A percentile compares a stretch with the other conserved stretches of the same genome.
Evolutionary conservation across 805 yeast genomes (phyloP).

Genomic region (Metschnikowia kofuensis): DNA sequence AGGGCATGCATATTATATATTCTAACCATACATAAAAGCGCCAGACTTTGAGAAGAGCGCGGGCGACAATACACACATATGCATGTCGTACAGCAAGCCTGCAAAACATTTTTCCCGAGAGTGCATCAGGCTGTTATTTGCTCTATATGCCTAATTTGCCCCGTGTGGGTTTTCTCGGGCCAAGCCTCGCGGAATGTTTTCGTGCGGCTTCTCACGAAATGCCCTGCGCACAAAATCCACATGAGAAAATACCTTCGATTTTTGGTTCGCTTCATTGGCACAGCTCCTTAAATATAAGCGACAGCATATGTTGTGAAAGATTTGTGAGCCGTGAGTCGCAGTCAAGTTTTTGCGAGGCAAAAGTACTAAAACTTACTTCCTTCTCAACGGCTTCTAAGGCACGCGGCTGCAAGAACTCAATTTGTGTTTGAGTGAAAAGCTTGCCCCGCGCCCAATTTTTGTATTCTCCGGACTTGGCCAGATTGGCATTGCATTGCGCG

Average conservation of each 20-base stretch:
- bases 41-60: slow-evolving; percentile 5
- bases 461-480: too few relatives aligned
- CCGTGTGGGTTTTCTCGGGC: not conserved
- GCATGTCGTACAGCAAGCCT: slow-evolving; percentile 9
- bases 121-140: not conserved
- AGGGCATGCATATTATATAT: slow-evolving; percentile 7
- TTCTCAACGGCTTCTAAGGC: too few relatives aligned
- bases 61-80: not conserved
- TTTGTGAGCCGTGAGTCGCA: not conserved
- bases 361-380: too few relatives aligned
- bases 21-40: slow-evolving; percentile 10
- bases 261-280: not conserved
- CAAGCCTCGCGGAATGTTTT: not conserved
- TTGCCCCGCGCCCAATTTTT: too few relatives aligned
- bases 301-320: not conserved
- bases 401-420: too few relatives aligned
- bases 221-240: not conserved
- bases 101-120: not conserved
- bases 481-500: too few relatives aligned
- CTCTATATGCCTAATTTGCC: not conserved
- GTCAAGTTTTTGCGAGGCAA: too few relatives aligned
- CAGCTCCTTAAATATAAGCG: not conserved
- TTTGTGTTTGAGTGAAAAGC: too few relatives aligned
- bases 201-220: not conserved
- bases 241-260: not conserved